Percentiles rank a stretch among this genome's conserved stretches.
These are phyloP conservation scores for Elongisporangium anandrum DNA, from an alignment of 352 stramenopile genomes.

Conservation along the genomic window DNA sequence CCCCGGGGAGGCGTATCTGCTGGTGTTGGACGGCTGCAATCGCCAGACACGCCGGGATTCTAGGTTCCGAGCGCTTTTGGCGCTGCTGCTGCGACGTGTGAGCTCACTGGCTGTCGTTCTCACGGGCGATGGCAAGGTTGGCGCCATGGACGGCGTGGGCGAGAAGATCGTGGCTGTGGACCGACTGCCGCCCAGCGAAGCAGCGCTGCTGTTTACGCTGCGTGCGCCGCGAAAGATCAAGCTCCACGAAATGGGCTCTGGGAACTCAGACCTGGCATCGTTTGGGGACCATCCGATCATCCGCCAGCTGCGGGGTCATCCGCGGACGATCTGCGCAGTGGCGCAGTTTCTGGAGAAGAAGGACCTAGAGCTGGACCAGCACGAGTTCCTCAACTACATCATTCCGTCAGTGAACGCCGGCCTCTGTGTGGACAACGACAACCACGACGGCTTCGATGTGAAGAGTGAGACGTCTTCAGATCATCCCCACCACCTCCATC, in stretches of 20 bases:
- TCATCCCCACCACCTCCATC: conserved; percentile 25
- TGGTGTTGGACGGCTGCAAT: conserved; percentile 81
- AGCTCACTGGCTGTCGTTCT: conserved; percentile 56
- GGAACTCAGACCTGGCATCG: conserved; percentile 45
- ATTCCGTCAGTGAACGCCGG: conserved; percentile 76
- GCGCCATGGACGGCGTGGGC: conserved; percentile 70
- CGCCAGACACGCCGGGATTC: conserved; percentile 32
- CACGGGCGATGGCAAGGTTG: conserved; percentile 69
- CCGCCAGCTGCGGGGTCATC: conserved; percentile 52
- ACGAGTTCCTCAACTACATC: conserved; percentile 78
- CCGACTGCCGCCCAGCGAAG: conserved; percentile 54
- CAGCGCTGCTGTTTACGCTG: conserved; percentile 70
- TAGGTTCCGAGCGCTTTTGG: conserved; percentile 40
- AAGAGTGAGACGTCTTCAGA: background rate
- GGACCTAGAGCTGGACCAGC: conserved; percentile 80
- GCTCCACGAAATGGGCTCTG: conserved; percentile 67
- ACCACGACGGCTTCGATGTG: conserved; percentile 6
- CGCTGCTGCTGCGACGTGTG: conserved; percentile 57
- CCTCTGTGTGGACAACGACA: conserved; percentile 33
- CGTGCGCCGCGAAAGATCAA: conserved; percentile 71
- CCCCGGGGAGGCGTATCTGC: conserved; percentile 41
- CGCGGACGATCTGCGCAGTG: conserved; percentile 70
- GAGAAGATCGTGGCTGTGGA: conserved; percentile 77
- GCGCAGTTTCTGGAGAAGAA: conserved; percentile 80
- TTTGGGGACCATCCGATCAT: conserved; percentile 70